phyloP scores from a whole-genome alignment of 495 filamentous ascomycete species.

The Chaetomium fimeti region DNA sequence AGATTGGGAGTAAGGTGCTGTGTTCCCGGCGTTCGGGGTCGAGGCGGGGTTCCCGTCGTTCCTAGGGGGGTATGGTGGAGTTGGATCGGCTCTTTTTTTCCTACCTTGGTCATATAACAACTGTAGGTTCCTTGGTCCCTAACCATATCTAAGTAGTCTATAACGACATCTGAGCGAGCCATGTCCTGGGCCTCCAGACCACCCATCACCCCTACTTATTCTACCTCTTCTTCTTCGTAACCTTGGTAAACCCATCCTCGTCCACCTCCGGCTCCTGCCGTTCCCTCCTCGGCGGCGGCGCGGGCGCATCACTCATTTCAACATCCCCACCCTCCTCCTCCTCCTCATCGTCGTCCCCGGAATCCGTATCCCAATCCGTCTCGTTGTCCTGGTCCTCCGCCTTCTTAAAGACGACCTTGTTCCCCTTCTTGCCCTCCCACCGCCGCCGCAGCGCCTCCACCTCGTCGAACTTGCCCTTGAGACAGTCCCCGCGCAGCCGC shows the following conservation, averaged over 20 bases:
- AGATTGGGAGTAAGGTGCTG: slow-evolving; percentile 72
- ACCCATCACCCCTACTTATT: not conserved
- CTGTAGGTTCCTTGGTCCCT: not conserved
- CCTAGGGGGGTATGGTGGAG: slow-evolving; percentile 7
- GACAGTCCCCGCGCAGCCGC: slow-evolving; percentile 59
- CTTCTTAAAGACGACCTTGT: slow-evolving; percentile 57
- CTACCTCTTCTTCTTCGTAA: slow-evolving; percentile 68
- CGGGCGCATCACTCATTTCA: slow-evolving; percentile 72
- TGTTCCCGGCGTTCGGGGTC: slow-evolving; percentile 2
- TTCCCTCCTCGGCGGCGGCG: slow-evolving; percentile 59
- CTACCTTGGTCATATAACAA: slow-evolving; percentile 2
- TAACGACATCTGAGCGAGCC: not conserved
- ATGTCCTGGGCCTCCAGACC: not conserved
- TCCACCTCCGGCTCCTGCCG: slow-evolving; percentile 75
- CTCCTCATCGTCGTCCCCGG: slow-evolving; percentile 51
- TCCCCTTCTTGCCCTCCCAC: slow-evolving; percentile 60
- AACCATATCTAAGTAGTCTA: not conserved
- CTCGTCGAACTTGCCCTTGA: slow-evolving; percentile 61
- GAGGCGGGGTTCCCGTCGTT: not conserved
- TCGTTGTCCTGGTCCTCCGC: slow-evolving; percentile 61
- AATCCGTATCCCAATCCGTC: slow-evolving; percentile 54
- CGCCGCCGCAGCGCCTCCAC: slow-evolving; percentile 66
- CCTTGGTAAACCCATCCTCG: slow-evolving; percentile 93
- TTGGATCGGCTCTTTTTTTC: slow-evolving; percentile 9
- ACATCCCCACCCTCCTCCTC: slow-evolving; percentile 60